These are phyloP conservation scores for Leucocoprinus leucothites DNA, from an alignment of 768 basidiomycete species.

Conservation along the genomic window DNA sequence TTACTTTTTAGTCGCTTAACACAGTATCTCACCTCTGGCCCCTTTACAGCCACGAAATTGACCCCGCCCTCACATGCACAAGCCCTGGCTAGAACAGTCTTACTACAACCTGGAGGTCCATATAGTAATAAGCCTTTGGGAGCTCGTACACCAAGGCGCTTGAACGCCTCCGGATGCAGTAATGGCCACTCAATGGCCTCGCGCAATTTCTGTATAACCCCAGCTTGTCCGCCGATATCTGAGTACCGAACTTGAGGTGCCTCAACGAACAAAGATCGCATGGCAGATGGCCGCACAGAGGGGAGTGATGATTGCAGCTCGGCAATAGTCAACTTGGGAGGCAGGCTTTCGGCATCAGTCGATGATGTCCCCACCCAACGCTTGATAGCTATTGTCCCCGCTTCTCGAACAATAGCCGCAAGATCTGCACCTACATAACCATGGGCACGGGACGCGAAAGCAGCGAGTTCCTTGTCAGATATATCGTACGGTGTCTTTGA, in stretches of 20 bases:
- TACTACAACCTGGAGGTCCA: constrained; percentile 97
- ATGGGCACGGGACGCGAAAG: constrained; percentile 77
- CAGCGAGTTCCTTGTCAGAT: constrained; percentile 51
- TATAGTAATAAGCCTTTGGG: constrained; percentile 91
- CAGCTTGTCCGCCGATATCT: constrained; percentile 86
- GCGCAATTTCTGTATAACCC: constrained; percentile 79
- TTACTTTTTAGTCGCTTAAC: background rate
- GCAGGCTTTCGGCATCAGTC: constrained; percentile 14
- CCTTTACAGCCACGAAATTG: constrained; percentile 96
- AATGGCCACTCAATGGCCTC: constrained; percentile 97
- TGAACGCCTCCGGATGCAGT: constrained; percentile 81
- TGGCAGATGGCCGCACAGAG: constrained; percentile 83
- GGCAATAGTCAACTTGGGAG: constrained; percentile 39
- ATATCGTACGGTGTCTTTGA: constrained; percentile 77
- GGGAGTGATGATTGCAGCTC: constrained; percentile 77
- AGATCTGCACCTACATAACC: constrained; percentile 98
- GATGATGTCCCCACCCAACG: constrained; percentile 44
- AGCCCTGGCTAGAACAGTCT: constrained; percentile 89
- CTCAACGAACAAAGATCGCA: constrained; percentile 91
- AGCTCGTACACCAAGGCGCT: constrained; percentile 80
- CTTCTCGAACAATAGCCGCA: constrained; percentile 87
- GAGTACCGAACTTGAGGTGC: constrained; percentile 77
- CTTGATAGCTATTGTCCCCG: constrained; percentile 89
- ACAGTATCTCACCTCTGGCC: constrained; percentile 73
- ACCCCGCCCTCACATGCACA: constrained; percentile 92